phyloP scores from a whole-genome alignment of 202 grass and related monocot species.

The Brachypodium distachyon region DNA sequence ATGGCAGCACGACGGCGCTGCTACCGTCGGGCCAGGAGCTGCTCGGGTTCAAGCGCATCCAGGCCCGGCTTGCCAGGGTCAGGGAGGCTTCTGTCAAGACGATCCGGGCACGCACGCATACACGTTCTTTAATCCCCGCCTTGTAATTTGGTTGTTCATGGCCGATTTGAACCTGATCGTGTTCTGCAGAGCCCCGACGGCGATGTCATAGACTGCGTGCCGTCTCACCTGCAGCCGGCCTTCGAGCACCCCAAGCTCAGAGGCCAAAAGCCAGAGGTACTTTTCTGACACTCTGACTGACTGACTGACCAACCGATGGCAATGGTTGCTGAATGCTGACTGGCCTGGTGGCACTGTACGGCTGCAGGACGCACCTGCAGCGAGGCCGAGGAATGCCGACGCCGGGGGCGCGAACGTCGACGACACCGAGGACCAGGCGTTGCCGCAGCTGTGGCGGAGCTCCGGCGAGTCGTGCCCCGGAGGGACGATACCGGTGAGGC shows the following conservation, averaged over 20 bases:
- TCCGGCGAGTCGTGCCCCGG: conserved; percentile 57
- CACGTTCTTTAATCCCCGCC: too few relatives aligned
- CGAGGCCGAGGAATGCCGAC: conserved; percentile 19
- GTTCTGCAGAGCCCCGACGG: conserved; percentile 73
- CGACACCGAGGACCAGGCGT: not conserved
- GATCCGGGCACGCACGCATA: conserved; percentile 30
- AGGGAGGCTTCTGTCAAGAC: conserved; percentile 56
- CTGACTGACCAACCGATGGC: not conserved
- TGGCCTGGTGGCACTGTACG: too few relatives aligned
- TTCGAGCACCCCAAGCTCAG: conserved; percentile 68
- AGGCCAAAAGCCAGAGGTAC: conserved; percentile 51
- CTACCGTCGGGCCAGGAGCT: not conserved
- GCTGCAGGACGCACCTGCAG: conserved; percentile 27
- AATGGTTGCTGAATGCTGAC: too few relatives aligned
- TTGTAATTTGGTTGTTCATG: too few relatives aligned
- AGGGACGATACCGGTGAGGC: conserved; percentile 50
- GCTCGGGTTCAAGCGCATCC: conserved; percentile 17
- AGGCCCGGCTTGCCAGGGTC: conserved; percentile 26
- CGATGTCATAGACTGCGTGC: conserved; percentile 87
- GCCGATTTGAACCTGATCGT: not conserved
- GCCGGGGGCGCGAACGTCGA: not conserved
- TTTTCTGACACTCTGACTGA: not conserved
- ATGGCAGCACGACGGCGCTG: not conserved
- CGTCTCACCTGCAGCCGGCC: conserved; percentile 58
- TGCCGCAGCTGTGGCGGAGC: conserved; percentile 48